Conservation (phyloP, 441 rosid genomes). For the Macaranga tanarius region DNA sequence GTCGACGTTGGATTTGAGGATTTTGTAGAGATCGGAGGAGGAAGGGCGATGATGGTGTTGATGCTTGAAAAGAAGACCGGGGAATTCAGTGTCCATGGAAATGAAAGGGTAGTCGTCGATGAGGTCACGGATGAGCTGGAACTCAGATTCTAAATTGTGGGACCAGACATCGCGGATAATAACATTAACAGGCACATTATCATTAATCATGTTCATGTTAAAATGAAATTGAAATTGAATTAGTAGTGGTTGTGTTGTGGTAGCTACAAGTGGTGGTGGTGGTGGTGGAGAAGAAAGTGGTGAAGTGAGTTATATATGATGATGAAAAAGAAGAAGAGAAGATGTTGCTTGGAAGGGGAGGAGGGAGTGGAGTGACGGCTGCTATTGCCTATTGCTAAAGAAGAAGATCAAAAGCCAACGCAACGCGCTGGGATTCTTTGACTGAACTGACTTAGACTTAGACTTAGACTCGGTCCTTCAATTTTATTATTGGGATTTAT, state of each 20-base stretch:
- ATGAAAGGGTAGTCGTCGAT: constrained; percentile 61
- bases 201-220: no score
- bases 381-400: no score
- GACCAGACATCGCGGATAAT: constrained; percentile 76
- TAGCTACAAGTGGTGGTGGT: no score
- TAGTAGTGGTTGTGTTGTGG: no score
- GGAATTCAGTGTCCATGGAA: constrained; percentile 93
- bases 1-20: constrained; percentile 82
- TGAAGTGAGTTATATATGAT: not conserved
- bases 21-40: constrained; percentile 61
- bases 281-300: not conserved
- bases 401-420: not conserved
- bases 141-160: constrained; percentile 60
- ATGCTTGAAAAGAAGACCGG: constrained; percentile 61
- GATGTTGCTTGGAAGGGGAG: constrained; percentile 36
- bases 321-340: not conserved
- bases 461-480: no score
- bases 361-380: no score
- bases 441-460: no score
- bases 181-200: no score
- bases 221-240: not conserved
- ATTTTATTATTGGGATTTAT: no score
- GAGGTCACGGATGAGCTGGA: constrained; percentile 51
- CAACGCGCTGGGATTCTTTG: constrained; percentile 26
- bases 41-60: constrained; percentile 22